These are phyloP conservation scores for Schizophyllum amplum DNA, from an alignment of 1,284 basidiomycete species.

Conservation along the genomic window DNA sequence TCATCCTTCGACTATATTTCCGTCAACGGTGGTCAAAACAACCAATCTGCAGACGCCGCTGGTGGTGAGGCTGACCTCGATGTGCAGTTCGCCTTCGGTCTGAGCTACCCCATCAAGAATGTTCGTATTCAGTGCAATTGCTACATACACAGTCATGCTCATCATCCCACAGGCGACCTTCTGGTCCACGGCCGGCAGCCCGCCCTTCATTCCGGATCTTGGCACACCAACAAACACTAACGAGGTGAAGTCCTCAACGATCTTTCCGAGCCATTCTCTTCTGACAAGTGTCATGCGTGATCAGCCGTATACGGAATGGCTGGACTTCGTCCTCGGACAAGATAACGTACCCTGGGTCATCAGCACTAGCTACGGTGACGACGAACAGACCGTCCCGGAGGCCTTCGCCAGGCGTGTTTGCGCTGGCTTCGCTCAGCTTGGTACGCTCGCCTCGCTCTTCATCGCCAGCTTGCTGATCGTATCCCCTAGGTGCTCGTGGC, in stretches of 20 bases:
- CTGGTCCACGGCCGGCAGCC: slow-evolving; percentile 52
- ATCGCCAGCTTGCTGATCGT: slow-evolving; percentile 42
- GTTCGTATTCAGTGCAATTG: slow-evolving; percentile 1
- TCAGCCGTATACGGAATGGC: slow-evolving; percentile 31
- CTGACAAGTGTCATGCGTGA: not conserved
- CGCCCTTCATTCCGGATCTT: slow-evolving; percentile 50
- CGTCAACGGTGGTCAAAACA: slow-evolving; percentile 50
- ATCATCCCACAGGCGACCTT: slow-evolving; percentile 31
- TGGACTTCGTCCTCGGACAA: slow-evolving; percentile 42
- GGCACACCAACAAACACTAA: slow-evolving; percentile 39
- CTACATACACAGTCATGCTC: slow-evolving; percentile 19
- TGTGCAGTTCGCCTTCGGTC: slow-evolving; percentile 56
- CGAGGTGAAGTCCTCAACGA: slow-evolving; percentile 41
- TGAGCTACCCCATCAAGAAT: slow-evolving; percentile 39
- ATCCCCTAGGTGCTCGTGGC: slow-evolving; percentile 48
- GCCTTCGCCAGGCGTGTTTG: slow-evolving; percentile 57
- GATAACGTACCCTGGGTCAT: slow-evolving; percentile 44
- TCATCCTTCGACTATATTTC: slow-evolving; percentile 37
- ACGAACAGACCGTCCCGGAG: slow-evolving; percentile 54
- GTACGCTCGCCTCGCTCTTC: slow-evolving; percentile 19
- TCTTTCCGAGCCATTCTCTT: slow-evolving; percentile 6
- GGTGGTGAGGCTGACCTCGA: slow-evolving; percentile 70
- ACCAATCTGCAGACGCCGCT: slow-evolving; percentile 44
- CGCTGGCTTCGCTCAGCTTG: slow-evolving; percentile 53
- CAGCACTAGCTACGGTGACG: slow-evolving; percentile 61